Evolutionary conservation across 768 basidiomycete species (phyloP).

Genomic region (Clitopilus passeckerianus): DNA sequence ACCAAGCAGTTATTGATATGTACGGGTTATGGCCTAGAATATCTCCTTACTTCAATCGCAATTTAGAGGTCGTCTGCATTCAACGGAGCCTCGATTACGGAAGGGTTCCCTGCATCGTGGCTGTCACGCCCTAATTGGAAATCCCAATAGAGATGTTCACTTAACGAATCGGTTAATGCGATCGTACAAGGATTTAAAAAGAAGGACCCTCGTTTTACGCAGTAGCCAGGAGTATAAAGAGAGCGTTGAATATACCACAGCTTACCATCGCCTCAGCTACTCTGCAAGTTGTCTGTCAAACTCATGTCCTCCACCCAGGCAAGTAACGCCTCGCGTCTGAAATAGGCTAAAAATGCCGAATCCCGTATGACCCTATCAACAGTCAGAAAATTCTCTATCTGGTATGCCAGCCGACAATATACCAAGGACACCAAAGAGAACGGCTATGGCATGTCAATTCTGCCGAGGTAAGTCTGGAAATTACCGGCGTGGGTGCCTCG

Average conservation of each 20-base stretch:
- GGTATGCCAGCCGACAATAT: not conserved
- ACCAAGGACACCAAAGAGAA: constrained; percentile 34
- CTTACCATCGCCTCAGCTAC: not conserved
- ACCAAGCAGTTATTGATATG: not conserved
- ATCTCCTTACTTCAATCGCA: not conserved
- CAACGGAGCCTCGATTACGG: not conserved
- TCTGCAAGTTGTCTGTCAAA: not conserved
- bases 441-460: constrained; percentile 71
- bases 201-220: not conserved
- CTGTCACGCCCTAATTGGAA: not conserved
- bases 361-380: not conserved
- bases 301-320: not conserved
- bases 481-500: not conserved
- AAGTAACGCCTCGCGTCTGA: not conserved
- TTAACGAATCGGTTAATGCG: not conserved
- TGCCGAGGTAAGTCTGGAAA: constrained; percentile 47
- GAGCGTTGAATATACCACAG: not conserved
- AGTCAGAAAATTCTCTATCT: not conserved
- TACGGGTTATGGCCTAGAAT: not conserved
- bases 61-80: not conserved
- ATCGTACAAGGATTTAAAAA: not conserved
- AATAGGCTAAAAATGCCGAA: not conserved
- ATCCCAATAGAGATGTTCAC: not conserved
- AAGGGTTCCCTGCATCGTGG: not conserved
- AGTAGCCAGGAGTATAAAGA: not conserved